Evolutionary conservation across 495 filamentous ascomycete genomes (phyloP).

Genomic region (Pyronema domesticum): DNA sequence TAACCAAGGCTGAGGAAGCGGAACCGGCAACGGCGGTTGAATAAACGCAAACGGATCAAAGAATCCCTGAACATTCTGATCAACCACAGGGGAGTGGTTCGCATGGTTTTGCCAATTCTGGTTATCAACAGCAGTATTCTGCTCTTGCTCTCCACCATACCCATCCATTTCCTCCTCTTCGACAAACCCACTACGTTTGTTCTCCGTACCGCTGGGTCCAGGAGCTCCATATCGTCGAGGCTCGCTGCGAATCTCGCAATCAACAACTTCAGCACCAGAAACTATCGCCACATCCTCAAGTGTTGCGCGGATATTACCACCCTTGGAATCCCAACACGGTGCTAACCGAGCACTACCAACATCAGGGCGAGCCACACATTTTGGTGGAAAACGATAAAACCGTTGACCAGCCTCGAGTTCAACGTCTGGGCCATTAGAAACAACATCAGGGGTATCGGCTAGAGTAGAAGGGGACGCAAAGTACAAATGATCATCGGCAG

Average conservation of each 20-base stretch:
- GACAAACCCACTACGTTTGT: conserved; percentile 8
- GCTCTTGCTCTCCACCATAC: conserved; percentile 8
- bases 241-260: conserved; percentile 8
- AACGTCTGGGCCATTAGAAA: conserved; percentile 5
- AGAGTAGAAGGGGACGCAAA: conserved; percentile 17
- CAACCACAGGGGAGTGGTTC: conserved; percentile 10
- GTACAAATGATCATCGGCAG: conserved; percentile 19
- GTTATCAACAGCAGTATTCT: background rate
- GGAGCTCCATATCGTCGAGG: conserved; percentile 9
- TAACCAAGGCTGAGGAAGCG: conserved; percentile 4
- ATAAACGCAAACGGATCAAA: background rate
- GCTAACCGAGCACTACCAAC: background rate
- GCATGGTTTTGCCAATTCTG: conserved; percentile 10
- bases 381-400: conserved; percentile 15
- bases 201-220: conserved; percentile 7
- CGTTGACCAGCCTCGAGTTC: conserved; percentile 7
- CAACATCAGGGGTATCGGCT: conserved; percentile 8
- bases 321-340: conserved; percentile 8
- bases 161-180: conserved; percentile 12
- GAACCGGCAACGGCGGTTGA: background rate
- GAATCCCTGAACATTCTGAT: conserved; percentile 8
- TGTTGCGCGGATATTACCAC: conserved; percentile 14
- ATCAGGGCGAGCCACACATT: conserved; percentile 9
- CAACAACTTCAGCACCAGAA: conserved; percentile 13
- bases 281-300: conserved; percentile 20